A percentile compares a stretch with the other conserved stretches of the same genome.
Evolutionary conservation across 1,284 basidiomycete genomes (phyloP).

Genomic region (Leccinum proximum): DNA sequence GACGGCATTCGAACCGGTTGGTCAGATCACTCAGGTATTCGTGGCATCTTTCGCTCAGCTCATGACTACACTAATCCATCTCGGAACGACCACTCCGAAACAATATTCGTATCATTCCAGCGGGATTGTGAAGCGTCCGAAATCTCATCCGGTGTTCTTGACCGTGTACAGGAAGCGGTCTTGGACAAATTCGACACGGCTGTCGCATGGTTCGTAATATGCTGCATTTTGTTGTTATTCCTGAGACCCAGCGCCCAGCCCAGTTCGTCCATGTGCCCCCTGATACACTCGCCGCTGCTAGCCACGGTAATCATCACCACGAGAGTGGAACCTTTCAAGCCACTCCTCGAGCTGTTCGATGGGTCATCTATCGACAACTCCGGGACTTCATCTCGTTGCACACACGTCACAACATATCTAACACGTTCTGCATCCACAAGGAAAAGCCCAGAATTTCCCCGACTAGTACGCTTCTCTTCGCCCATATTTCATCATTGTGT

Average conservation of each 20-base stretch:
- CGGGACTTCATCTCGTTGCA: no score
- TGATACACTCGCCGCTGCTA: slow-evolving; percentile 1
- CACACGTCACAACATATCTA: no score
- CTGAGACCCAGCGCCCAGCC: neutral
- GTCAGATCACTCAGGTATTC: slow-evolving; percentile 25
- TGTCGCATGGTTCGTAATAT: slow-evolving; percentile 23
- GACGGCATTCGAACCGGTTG: neutral
- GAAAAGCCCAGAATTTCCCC: no score
- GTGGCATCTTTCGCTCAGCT: neutral
- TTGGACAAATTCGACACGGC: slow-evolving; percentile 27
- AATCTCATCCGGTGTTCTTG: slow-evolving; percentile 19
- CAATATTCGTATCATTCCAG: slow-evolving; percentile 37
- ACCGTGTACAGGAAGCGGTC: slow-evolving; percentile 13
- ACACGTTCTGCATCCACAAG: no score
- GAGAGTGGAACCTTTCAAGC: neutral
- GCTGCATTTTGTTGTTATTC: neutral
- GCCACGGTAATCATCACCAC: slow-evolving; percentile 1
- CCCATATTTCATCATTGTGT: no score
- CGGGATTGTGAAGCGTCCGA: slow-evolving; percentile 36
- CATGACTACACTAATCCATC: slow-evolving; percentile 22
- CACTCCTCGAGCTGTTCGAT: neutral
- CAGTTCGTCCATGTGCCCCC: slow-evolving; percentile 12
- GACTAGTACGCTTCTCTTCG: no score
- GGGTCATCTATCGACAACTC: no score
- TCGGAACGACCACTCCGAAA: slow-evolving; percentile 13